Percentiles rank a stretch among this genome's conserved stretches.
These are phyloP conservation scores for Sorghum bicolor DNA, from an alignment of 176 grass and related monocot species.

Conservation along the genomic window DNA sequence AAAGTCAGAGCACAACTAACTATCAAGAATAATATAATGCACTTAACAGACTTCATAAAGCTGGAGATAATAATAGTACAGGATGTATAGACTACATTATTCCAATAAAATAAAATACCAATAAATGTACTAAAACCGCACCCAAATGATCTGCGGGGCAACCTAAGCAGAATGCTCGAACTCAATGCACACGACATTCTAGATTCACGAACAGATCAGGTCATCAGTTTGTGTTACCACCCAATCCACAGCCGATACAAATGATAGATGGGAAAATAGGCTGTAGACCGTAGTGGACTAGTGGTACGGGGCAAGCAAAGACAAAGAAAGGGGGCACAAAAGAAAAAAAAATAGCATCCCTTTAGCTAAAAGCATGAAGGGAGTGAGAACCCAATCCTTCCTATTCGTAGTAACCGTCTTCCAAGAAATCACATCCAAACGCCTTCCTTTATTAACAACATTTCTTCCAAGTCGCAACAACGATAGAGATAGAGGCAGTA, in stretches of 20 bases:
- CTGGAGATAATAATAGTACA: background rate
- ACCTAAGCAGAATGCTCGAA: background rate
- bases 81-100: background rate
- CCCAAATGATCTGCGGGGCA: background rate
- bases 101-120: background rate
- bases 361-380: conserved; percentile 1
- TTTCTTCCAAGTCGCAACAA: conserved; percentile 8
- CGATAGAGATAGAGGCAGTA: background rate
- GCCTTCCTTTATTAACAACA: conserved; percentile 4
- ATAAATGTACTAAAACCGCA: background rate
- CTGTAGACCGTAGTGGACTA: background rate
- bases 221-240: background rate
- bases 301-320: background rate
- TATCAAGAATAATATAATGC: background rate
- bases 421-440: conserved; percentile 2
- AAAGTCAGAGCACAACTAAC: background rate
- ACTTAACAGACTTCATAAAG: conserved; percentile 8
- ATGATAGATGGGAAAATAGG: background rate
- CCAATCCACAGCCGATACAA: background rate
- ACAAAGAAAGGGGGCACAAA: background rate
- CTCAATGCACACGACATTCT: conserved; percentile 9
- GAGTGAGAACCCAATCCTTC: background rate
- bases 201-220: background rate
- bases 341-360: conserved; percentile 3
- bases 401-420: background rate